Base-by-base conservation (phyloP, 2,329 filamentous ascomycete genomes). In the Epichloe brachyelytri region DNA sequence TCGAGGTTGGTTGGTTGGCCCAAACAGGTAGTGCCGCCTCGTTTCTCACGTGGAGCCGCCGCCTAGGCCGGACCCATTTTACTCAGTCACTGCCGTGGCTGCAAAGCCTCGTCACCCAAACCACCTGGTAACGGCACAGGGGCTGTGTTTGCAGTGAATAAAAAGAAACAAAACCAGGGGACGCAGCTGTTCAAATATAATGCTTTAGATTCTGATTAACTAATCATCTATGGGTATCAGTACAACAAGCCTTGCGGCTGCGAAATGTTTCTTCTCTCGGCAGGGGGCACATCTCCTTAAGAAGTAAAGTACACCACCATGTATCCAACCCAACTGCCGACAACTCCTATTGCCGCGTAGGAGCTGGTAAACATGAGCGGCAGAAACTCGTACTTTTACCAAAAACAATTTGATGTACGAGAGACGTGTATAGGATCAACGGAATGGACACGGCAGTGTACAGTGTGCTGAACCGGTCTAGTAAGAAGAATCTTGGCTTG, bases 281-380 rank as follows among this genome's bases (percentile, higher is more conserved):
- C 26, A 1, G 6, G 26, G 8, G 8, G 3, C 26, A 8, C 26
- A 30, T 30, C 15, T 2, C 20, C 17, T 62, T 51, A 79, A 36
- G 75, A 76, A 6, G 76, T 74, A 61, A 96, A 90, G 69, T 91
- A 97, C 48, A 97, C 89, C 34, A 95, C 86, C 71, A 90, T 80
- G 65, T 95, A 96, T 10, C 93, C 90, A 40, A 96, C 62, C 91
- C 91, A 97, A 69, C 93, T 97, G 3, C 88, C 89, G 17, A 96
- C 82, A 0, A 97, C 90, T n/a, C 93, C 93, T 52, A 97, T 74
- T 4, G 93, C 93, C 36, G 86, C 88, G 67, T 97, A 98, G 12
- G 87, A 86, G 72, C 91, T 97, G 58, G 84, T 96, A 64, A 97
- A 93, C 91, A 98, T 97, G 59, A 97, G 72, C 26, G 93, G 93